Percentiles rank a stretch among this genome's conserved stretches.
Conservation (phyloP, 2,329 filamentous ascomycete species). For the Fusarium sp. region DNA sequence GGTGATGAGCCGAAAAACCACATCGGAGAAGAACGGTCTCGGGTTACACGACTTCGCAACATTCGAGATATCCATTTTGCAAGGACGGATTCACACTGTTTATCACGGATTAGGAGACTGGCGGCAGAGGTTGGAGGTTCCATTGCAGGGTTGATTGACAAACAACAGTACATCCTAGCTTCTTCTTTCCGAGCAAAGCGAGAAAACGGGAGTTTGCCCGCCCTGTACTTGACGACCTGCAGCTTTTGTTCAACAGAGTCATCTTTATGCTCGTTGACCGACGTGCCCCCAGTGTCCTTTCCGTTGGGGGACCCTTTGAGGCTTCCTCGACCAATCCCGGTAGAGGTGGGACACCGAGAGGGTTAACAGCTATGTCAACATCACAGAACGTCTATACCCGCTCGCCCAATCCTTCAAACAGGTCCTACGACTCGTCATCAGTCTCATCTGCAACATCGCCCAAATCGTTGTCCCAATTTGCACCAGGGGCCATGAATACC, state of each 20-base stretch:
- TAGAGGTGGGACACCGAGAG: constrained; percentile 33
- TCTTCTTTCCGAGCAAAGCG: constrained; percentile 24
- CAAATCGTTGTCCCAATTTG: constrained; percentile 63
- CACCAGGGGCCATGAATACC: constrained; percentile 63
- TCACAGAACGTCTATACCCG: constrained; percentile 67
- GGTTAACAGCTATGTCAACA: constrained; percentile 59
- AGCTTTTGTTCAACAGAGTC: constrained; percentile 37
- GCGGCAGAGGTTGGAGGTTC: constrained; percentile 24
- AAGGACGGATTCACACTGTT: constrained; percentile 32
- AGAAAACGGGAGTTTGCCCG: constrained; percentile 23
- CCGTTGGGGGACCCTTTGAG: constrained; percentile 34
- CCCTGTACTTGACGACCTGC: constrained; percentile 35
- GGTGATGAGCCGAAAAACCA: constrained; percentile 33
- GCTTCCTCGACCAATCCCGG: constrained; percentile 20
- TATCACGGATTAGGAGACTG: constrained; percentile 24
- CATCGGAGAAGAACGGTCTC: constrained; percentile 33
- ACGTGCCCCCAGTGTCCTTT: constrained; percentile 31
- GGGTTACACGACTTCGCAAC: constrained; percentile 39
- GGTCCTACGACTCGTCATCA: constrained; percentile 73
- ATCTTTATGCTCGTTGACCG: constrained; percentile 43
- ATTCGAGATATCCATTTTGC: constrained; percentile 33
- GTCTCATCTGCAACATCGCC: constrained; percentile 72
- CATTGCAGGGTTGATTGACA: constrained; percentile 35
- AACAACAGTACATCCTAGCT: constrained; percentile 37
- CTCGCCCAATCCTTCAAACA: constrained; percentile 70